These are phyloP conservation scores for Agrostemma githago DNA, from an alignment of 148 eudicot genomes.

Conservation along the genomic window DNA sequence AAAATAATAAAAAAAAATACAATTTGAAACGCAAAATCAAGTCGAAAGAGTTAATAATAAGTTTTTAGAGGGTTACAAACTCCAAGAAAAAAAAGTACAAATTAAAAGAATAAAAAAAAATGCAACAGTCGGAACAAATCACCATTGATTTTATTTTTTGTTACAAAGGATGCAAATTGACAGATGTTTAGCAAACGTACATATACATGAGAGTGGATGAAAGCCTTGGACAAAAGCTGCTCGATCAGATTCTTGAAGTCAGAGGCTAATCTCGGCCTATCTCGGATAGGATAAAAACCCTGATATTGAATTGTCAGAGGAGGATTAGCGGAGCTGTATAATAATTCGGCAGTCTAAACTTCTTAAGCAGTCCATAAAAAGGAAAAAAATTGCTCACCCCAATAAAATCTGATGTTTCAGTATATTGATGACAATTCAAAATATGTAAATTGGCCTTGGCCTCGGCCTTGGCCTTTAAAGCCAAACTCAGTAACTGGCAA, in stretches of 20 bases:
- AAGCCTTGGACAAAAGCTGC: conserved; percentile 50
- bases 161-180: neutral
- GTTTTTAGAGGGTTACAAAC: too few species aligned
- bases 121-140: neutral
- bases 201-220: conserved; percentile 36
- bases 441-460: conserved; percentile 54
- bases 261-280: conserved; percentile 59
- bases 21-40: too few species aligned
- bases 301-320: conserved; percentile 31
- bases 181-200: conserved; percentile 37
- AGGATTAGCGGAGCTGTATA: neutral
- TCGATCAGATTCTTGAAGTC: conserved; percentile 60
- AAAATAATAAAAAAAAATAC: too few species aligned
- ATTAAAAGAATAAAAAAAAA: neutral
- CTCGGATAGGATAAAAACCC: conserved; percentile 93
- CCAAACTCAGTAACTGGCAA: conserved; percentile 74
- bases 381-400: conserved; percentile 49
- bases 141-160: neutral
- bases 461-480: conserved; percentile 41
- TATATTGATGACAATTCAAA: conserved; percentile 91
- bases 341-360: neutral
- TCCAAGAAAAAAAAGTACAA: too few species aligned
- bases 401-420: conserved; percentile 96
- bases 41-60: too few species aligned
- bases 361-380: neutral